A percentile compares a stretch with the other conserved stretches of the same genome.
phyloP scores from a whole-genome alignment of 495 filamentous ascomycete species.

The Staphylotrichum longicolle region DNA sequence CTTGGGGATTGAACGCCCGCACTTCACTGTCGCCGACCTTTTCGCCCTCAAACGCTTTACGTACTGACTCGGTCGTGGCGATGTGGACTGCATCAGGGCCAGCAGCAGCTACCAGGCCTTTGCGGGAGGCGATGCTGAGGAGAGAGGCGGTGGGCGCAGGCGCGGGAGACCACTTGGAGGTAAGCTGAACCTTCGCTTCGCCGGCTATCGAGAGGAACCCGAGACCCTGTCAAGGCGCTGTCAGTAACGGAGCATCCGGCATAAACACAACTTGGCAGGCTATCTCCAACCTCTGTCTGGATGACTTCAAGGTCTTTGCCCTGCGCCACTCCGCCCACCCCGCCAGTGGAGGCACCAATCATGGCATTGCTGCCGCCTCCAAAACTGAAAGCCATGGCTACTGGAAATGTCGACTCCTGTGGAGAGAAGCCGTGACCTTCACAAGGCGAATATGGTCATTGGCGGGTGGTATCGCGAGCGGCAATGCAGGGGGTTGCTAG shows the following conservation, averaged over 20 bases:
- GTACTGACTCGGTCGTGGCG: slow-evolving; percentile 71
- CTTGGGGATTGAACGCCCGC: slow-evolving; percentile 70
- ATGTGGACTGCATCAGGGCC: slow-evolving; percentile 75
- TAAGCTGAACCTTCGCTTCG: slow-evolving; percentile 78
- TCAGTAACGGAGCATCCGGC: slow-evolving; percentile 2
- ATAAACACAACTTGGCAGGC: neutral
- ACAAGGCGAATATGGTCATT: slow-evolving; percentile 24
- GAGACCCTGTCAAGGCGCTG: slow-evolving; percentile 55
- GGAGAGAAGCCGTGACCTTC: slow-evolving; percentile 30
- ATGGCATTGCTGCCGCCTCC: slow-evolving; percentile 33
- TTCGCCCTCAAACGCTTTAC: slow-evolving; percentile 66
- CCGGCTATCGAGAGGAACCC: slow-evolving; percentile 78
- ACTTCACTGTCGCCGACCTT: slow-evolving; percentile 60
- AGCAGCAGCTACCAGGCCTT: slow-evolving; percentile 83
- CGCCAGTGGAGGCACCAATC: slow-evolving; percentile 32
- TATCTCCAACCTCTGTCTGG: slow-evolving; percentile 45
- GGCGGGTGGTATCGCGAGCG: slow-evolving; percentile 12
- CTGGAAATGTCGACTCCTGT: slow-evolving; percentile 29
- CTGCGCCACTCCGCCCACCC: slow-evolving; percentile 42
- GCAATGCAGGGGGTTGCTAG: slow-evolving; percentile 7
- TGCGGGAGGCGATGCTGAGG: slow-evolving; percentile 74
- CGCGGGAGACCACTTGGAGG: slow-evolving; percentile 73
- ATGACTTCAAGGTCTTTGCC: slow-evolving; percentile 60
- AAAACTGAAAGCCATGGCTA: slow-evolving; percentile 68
- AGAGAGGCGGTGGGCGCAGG: slow-evolving; percentile 84